These are phyloP conservation scores for Lactifluus volemus DNA, from an alignment of 768 basidiomycete species.

Conservation along the genomic window DNA sequence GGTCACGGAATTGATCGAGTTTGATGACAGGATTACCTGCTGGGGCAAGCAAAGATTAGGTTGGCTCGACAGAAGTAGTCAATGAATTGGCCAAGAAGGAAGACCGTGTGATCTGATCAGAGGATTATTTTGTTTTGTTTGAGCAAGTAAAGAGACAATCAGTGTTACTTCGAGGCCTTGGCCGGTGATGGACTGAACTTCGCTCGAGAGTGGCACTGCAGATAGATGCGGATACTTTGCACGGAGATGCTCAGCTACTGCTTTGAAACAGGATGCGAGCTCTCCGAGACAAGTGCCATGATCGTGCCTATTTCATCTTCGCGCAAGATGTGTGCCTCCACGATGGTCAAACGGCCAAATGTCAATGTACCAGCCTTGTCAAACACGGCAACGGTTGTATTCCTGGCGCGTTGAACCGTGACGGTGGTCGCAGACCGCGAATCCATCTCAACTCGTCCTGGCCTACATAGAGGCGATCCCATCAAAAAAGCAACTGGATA, in stretches of 20 bases:
- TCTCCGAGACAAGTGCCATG: conserved; percentile 27
- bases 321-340: conserved; percentile 26
- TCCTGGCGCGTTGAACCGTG: conserved; percentile 18
- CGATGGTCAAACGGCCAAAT: conserved; percentile 32
- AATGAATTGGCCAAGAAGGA: too few relatives aligned
- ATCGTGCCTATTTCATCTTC: conserved; percentile 22
- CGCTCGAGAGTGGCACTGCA: conserved; percentile 5
- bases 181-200: conserved; percentile 28
- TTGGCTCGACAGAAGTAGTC: background rate
- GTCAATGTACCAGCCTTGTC: conserved; percentile 59
- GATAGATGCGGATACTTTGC: background rate
- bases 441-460: too few relatives aligned
- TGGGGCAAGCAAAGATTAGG: background rate
- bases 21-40: background rate
- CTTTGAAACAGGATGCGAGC: conserved; percentile 31
- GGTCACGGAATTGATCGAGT: background rate
- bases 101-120: too few relatives aligned
- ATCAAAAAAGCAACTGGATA: too few relatives aligned
- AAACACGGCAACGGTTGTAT: conserved; percentile 38
- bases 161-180: conserved; percentile 31
- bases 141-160: too few relatives aligned
- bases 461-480: too few relatives aligned
- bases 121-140: too few relatives aligned
- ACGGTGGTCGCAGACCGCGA: background rate
- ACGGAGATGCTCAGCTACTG: conserved; percentile 27